Evolutionary conservation across 2,329 filamentous ascomycete genomes (phyloP).

Genomic region (Blastomyces silverae): DNA sequence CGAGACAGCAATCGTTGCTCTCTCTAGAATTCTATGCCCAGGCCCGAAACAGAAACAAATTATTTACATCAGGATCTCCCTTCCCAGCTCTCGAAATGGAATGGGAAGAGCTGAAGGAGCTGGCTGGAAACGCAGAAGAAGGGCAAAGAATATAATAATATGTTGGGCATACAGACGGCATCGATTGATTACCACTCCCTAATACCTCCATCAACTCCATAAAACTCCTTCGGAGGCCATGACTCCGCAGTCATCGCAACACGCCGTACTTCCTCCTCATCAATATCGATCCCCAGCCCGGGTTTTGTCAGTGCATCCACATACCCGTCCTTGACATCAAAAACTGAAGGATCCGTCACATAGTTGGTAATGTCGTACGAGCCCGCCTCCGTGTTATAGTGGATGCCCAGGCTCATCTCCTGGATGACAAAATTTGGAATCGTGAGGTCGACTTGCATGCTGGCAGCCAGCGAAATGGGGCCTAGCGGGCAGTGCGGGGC

Average conservation of each 20-base stretch:
- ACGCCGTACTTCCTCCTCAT: constrained; percentile 58
- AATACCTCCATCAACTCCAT: constrained; percentile 56
- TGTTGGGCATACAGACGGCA: background rate
- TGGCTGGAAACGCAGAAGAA: background rate
- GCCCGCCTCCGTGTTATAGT: constrained; percentile 62
- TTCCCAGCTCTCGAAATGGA: background rate
- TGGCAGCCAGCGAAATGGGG: constrained; percentile 65
- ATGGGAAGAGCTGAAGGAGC: background rate
- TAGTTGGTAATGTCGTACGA: constrained; percentile 61
- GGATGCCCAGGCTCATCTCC: constrained; percentile 73
- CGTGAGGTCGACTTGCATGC: constrained; percentile 57
- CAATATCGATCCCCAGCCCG: constrained; percentile 43
- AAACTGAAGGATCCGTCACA: constrained; percentile 16
- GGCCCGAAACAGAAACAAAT: background rate
- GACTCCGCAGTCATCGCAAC: constrained; percentile 47
- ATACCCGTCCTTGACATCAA: constrained; percentile 44
- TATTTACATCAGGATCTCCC: background rate
- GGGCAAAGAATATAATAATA: background rate
- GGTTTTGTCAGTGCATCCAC: constrained; percentile 34
- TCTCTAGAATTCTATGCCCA: constrained; percentile 1
- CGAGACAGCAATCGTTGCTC: background rate
- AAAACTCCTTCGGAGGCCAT: constrained; percentile 59
- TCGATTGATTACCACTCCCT: constrained; percentile 53
- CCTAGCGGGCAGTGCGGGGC: constrained; percentile 69
- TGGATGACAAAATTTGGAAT: constrained; percentile 64